These are phyloP conservation scores for Pythium dissimile DNA, from an alignment of 352 stramenopile species.

Conservation along the genomic window DNA sequence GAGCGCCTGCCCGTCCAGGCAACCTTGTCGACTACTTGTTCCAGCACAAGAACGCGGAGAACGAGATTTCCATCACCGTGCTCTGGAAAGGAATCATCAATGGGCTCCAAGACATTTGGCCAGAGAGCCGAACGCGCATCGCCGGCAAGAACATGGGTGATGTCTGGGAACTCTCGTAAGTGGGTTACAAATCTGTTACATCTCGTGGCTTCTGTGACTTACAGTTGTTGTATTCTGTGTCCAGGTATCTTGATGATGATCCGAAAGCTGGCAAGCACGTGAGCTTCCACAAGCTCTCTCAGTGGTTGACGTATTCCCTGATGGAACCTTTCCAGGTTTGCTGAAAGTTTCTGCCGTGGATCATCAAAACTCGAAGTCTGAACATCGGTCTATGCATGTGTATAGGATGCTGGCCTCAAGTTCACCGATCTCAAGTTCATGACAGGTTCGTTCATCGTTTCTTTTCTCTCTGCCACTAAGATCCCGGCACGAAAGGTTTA, in stretches of 20 bases:
- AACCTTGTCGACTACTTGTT: slow-evolving; percentile 82
- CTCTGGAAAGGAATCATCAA: slow-evolving; percentile 82
- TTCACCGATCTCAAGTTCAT: slow-evolving; percentile 76
- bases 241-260: slow-evolving; percentile 47
- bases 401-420: slow-evolving; percentile 65
- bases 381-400: neutral
- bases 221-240: neutral
- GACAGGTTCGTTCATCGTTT: slow-evolving; percentile 24
- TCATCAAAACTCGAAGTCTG: neutral
- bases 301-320: slow-evolving; percentile 87
- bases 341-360: neutral
- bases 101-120: slow-evolving; percentile 84
- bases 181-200: neutral
- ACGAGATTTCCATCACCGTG: slow-evolving; percentile 61
- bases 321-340: slow-evolving; percentile 75
- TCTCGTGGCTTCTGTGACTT: neutral
- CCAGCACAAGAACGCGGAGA: slow-evolving; percentile 43
- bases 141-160: slow-evolving; percentile 80
- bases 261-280: slow-evolving; percentile 58
- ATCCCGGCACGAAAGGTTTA: no score
- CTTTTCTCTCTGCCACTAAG: no score
- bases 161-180: slow-evolving; percentile 76
- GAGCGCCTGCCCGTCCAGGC: slow-evolving; percentile 44
- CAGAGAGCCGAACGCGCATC: slow-evolving; percentile 64
- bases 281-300: slow-evolving; percentile 88